These are phyloP conservation scores for Aspergillus sp. DNA, from an alignment of 2,329 filamentous ascomycete genomes.

Conservation along the genomic window DNA sequence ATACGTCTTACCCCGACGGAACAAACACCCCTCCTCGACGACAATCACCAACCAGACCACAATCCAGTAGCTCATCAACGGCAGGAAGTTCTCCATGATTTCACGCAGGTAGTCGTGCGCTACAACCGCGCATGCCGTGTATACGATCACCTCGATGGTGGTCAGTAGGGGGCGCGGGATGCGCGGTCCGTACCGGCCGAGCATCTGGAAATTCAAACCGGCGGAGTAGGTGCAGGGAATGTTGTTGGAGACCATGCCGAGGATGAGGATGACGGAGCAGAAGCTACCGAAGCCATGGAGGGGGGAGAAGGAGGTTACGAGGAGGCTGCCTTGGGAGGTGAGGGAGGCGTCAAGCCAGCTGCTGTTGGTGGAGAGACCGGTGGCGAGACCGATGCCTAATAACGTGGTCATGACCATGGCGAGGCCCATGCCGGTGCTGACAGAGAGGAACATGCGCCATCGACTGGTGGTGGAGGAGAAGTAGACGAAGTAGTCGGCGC, in stretches of 20 bases:
- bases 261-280: conserved; percentile 41
- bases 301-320: conserved; percentile 35
- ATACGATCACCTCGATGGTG: conserved; percentile 41
- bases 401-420: conserved; percentile 34
- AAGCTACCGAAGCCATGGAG: conserved; percentile 43
- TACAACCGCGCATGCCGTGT: conserved; percentile 42
- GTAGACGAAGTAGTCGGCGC: conserved; percentile 45
- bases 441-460: conserved; percentile 35
- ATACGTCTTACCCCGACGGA: conserved; percentile 34
- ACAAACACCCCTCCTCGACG: conserved; percentile 42
- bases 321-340: conserved; percentile 31
- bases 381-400: conserved; percentile 42
- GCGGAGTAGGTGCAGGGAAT: conserved; percentile 44
- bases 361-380: conserved; percentile 27
- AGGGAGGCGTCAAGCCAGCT: conserved; percentile 32
- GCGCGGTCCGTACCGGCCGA: conserved; percentile 34
- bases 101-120: conserved; percentile 42
- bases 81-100: conserved; percentile 45
- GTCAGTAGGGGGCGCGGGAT: conserved; percentile 44
- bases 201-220: conserved; percentile 42
- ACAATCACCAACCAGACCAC: conserved; percentile 40
- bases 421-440: conserved; percentile 33
- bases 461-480: conserved; percentile 35
- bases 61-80: conserved; percentile 48
- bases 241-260: conserved; percentile 44